Evolutionary conservation across 176 grass and related monocot species (phyloP).

Genomic region (Juncus effusus): DNA sequence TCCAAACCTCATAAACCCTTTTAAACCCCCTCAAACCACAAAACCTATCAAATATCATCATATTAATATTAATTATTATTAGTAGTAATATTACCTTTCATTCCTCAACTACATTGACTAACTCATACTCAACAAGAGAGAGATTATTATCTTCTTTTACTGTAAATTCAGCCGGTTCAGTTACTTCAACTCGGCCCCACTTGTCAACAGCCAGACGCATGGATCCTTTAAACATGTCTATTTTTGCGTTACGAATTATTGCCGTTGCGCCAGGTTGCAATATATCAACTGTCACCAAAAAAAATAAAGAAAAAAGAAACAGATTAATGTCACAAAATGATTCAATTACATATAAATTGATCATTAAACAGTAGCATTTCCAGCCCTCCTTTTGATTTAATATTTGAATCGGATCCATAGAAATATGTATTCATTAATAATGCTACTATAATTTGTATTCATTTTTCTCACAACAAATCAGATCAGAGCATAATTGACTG

Average conservation of each 20-base stretch:
- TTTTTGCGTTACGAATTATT: conserved; percentile 79
- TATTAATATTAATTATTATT: conserved; percentile 3
- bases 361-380: neutral
- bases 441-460: too few species aligned
- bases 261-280: conserved; percentile 59
- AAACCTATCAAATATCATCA: too few species aligned
- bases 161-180: conserved; percentile 64
- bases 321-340: conserved; percentile 4
- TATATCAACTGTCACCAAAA: conserved; percentile 49
- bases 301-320: neutral
- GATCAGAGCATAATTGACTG: too few species aligned
- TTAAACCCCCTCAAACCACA: too few species aligned
- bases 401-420: too few species aligned
- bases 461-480: too few species aligned
- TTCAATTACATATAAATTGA: neutral
- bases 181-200: conserved; percentile 69
- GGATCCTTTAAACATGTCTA: conserved; percentile 88
- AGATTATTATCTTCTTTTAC: conserved; percentile 88
- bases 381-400: too few species aligned
- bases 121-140: conserved; percentile 79
- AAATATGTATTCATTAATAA: too few species aligned
- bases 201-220: conserved; percentile 92
- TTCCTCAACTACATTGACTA: conserved; percentile 70
- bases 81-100: conserved; percentile 2
- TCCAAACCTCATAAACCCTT: too few species aligned